Evolutionary conservation across 2,329 filamentous ascomycete genomes (phyloP), one percentile per base, ranked within the genome.

Genomic region (Macrophomina tecta): DNA sequence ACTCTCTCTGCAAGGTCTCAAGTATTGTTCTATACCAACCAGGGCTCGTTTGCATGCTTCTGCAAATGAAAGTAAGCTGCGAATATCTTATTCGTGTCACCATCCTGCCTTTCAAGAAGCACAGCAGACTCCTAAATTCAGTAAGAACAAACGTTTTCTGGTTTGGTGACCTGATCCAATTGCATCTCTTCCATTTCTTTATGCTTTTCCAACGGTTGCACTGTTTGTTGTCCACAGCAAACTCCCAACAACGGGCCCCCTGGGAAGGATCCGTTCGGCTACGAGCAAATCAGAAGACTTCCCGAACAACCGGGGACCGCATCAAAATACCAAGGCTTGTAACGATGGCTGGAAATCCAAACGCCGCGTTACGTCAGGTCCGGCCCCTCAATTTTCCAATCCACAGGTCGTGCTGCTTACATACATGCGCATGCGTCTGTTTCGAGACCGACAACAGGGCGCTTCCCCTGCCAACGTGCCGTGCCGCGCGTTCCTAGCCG

Each of bases 391-490:
- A 23, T 38, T 40, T 45, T 45, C 11, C 38, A 1, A 45, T 18
- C 56, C n/a, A 28, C 56, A 34, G 40, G 14, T 14, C 30, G 38
- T 48, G 40, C 56, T 28, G 56, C 56, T 60, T 42, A 60, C 56
- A 60, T 34, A 36, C 56, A 58, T 40, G n/a, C n/a, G 42, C 42
- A 45, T n/a, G 36, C 34, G 32, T 16, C 52, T 16, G 30, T 23
- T 55, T 36, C 52, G 36, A 28, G 32, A 14, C 8, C 12, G 52
- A 18, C 32, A 55, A 28, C 32, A 23, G 36, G 32, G 38, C 16
- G 18, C 14, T 40, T 12, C 52, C 52, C 51, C 34, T 55, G 53
- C 38, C 42, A 48, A 34, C 40, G 28, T 30, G 36, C 56, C 38
- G 40, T 23, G 56, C 18, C 56, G 16, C 42, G 18, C 2, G 28